These are phyloP conservation scores for Chrysanthemum makinoi DNA, from an alignment of 129 eudicot species.

Conservation along the genomic window DNA sequence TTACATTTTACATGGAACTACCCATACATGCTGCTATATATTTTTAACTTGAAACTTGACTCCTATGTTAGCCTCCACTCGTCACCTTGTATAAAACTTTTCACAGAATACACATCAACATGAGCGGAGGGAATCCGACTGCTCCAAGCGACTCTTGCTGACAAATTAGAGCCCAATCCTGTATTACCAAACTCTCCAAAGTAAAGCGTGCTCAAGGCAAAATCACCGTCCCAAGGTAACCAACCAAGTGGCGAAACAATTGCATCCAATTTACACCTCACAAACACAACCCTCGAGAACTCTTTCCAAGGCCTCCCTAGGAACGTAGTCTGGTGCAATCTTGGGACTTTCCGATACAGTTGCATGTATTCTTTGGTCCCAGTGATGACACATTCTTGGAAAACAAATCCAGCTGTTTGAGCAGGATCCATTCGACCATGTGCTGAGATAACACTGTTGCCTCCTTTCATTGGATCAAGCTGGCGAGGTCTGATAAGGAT, in stretches of 20 bases:
- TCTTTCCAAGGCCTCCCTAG: slow-evolving; percentile 65
- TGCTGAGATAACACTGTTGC: slow-evolving; percentile 46
- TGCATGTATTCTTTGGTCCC: slow-evolving; percentile 48
- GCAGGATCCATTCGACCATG: slow-evolving; percentile 51
- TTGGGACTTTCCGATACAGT: slow-evolving; percentile 3
- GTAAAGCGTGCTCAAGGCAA: slow-evolving; percentile 44
- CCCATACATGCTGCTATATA: no score
- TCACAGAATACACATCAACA: slow-evolving; percentile 31
- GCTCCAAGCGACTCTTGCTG: slow-evolving; percentile 50
- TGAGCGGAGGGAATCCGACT: slow-evolving; percentile 42
- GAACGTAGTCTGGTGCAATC: slow-evolving; percentile 29
- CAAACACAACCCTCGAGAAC: slow-evolving; percentile 42
- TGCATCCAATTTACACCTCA: slow-evolving; percentile 37
- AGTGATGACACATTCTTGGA: slow-evolving; percentile 35
- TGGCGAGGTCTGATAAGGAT: slow-evolving; percentile 46
- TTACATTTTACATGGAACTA: no score
- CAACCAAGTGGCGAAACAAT: slow-evolving; percentile 45
- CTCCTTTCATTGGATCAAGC: slow-evolving; percentile 30
- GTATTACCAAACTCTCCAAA: slow-evolving; percentile 47
- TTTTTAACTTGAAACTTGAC: no score
- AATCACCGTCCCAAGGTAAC: slow-evolving; percentile 50
- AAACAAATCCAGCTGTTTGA: slow-evolving; percentile 47
- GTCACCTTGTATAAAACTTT: slow-evolving; percentile 52
- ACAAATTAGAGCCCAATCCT: slow-evolving; percentile 37
- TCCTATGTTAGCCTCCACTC: slow-evolving; percentile 30